Conservation (phyloP, 129 eudicot genomes). For the Flaveria brownii region DNA sequence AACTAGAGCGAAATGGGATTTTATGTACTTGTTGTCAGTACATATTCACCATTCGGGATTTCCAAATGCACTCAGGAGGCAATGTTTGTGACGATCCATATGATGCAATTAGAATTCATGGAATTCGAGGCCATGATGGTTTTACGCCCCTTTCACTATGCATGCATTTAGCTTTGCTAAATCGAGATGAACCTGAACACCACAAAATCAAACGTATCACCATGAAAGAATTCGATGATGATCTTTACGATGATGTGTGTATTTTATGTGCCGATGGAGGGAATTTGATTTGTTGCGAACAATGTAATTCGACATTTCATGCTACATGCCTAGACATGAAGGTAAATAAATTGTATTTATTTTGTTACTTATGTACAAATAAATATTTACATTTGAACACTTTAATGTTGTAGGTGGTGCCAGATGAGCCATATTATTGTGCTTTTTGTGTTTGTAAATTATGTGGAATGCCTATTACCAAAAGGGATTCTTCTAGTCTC, state of each 20-base stretch:
- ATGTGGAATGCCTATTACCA: slow-evolving; percentile 45
- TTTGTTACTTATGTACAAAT: not conserved
- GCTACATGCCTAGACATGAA: slow-evolving; percentile 50
- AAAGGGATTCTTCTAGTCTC: slow-evolving; percentile 25
- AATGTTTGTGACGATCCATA: slow-evolving; percentile 32
- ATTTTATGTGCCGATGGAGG: slow-evolving; percentile 79
- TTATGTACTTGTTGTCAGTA: slow-evolving; percentile 50
- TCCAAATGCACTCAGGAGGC: slow-evolving; percentile 43
- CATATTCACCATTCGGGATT: slow-evolving; percentile 29
- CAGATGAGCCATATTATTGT: slow-evolving; percentile 55
- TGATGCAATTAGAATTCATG: slow-evolving; percentile 31
- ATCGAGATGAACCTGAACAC: slow-evolving; percentile 26
- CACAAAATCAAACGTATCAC: slow-evolving; percentile 27
- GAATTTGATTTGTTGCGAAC: slow-evolving; percentile 63
- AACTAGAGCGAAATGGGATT: slow-evolving; percentile 44
- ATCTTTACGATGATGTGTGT: slow-evolving; percentile 60
- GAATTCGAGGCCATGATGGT: slow-evolving; percentile 24
- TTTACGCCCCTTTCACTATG: slow-evolving; percentile 33
- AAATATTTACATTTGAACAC: not conserved
- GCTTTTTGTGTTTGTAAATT: slow-evolving; percentile 68
- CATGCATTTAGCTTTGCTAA: slow-evolving; percentile 49
- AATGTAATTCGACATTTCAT: slow-evolving; percentile 64
- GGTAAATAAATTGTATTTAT: slow-evolving; percentile 35
- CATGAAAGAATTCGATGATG: slow-evolving; percentile 22
- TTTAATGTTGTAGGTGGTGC: slow-evolving; percentile 55